Evolutionary conservation across 2,329 filamentous ascomycete species (phyloP).

Genomic region (Chrysoporthe cubensis): DNA sequence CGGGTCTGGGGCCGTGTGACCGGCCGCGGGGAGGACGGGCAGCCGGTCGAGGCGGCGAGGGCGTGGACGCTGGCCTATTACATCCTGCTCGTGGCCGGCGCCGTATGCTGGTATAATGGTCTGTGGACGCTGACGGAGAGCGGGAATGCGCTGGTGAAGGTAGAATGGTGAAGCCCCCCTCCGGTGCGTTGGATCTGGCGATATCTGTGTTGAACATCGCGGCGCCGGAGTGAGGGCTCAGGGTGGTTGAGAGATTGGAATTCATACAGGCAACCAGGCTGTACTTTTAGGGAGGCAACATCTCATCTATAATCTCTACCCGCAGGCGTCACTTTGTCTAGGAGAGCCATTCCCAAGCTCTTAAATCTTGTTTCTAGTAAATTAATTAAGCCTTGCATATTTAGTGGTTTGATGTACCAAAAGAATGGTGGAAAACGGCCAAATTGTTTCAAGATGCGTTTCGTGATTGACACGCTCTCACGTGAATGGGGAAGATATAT

Average conservation of each 20-base stretch:
- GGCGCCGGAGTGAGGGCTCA: not conserved
- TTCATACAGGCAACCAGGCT: no score
- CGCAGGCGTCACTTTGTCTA: not conserved
- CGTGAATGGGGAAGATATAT: no score
- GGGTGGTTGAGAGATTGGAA: not conserved
- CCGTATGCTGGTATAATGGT: conserved; percentile 69
- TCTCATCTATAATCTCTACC: not conserved
- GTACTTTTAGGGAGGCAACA: not conserved
- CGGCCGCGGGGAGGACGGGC: conserved; percentile 39
- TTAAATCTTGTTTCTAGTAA: not conserved
- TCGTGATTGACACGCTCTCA: no score
- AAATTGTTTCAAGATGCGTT: not conserved
- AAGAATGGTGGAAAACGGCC: not conserved
- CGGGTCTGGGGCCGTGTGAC: conserved; percentile 81
- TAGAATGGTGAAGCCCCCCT: not conserved
- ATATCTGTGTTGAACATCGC: not conserved
- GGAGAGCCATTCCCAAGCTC: not conserved
- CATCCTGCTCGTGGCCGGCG: conserved; percentile 71
- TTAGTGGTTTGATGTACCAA: not conserved
- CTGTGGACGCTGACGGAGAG: conserved; percentile 76
- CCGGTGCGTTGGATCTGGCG: not conserved
- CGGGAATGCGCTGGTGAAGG: conserved; percentile 48
- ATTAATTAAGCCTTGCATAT: not conserved
- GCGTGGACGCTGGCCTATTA: conserved; percentile 82
- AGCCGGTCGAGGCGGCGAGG: conserved; percentile 16